Evolutionary conservation across 1,139 yeast genomes (phyloP).

Genomic region (Nadsonia starkeyi-henricii): DNA sequence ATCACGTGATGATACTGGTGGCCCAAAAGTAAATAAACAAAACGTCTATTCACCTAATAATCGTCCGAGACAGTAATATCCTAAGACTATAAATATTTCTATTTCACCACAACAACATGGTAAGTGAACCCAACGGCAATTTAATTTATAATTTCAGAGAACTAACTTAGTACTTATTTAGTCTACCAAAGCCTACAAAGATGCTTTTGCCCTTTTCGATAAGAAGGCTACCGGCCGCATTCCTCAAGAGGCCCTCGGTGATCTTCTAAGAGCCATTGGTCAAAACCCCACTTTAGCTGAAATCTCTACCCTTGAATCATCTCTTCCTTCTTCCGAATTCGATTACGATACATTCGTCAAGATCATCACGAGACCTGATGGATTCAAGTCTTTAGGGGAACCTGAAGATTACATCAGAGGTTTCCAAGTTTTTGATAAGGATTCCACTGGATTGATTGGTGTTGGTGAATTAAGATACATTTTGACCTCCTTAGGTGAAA

Average conservation of each 20-base stretch:
- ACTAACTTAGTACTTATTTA: constrained; percentile 1
- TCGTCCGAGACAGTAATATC: too few species aligned
- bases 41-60: too few species aligned
- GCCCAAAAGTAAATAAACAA: not conserved
- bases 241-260: constrained; percentile 80
- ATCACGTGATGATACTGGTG: not conserved
- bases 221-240: constrained; percentile 92
- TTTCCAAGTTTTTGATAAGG: constrained; percentile 95
- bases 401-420: constrained; percentile 96
- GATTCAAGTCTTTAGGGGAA: constrained; percentile 80
- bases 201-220: constrained; percentile 94
- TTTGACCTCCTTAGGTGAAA: constrained; percentile 87
- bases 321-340: constrained; percentile 25
- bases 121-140: not conserved
- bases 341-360: constrained; percentile 69
- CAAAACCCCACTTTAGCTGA: constrained; percentile 95
- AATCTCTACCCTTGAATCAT: constrained; percentile 55
- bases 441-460: constrained; percentile 87
- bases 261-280: constrained; percentile 89
- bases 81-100: too few species aligned
- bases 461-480: constrained; percentile 94
- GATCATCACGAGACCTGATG: constrained; percentile 76
- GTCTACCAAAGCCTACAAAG: constrained; percentile 61
- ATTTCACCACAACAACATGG: not conserved
- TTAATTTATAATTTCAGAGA: constrained; percentile 10